Conservation (phyloP, 768 basidiomycete genomes). For the Trametes elegans region DNA sequence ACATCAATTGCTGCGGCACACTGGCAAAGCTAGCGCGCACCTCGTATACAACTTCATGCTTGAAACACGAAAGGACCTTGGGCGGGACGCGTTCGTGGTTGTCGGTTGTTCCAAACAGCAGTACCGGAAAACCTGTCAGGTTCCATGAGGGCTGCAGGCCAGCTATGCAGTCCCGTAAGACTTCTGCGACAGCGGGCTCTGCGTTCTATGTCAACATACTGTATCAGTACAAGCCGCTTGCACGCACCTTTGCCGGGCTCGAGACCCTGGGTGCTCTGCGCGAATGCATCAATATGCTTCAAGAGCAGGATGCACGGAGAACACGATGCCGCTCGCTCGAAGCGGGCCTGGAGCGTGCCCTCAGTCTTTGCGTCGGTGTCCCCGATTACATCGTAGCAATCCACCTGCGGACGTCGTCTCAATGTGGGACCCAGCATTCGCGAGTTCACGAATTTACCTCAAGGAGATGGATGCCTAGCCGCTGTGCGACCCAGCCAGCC, state of each 20-base stretch:
- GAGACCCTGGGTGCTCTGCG: constrained; percentile 59
- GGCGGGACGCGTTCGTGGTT: constrained; percentile 65
- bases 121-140: constrained; percentile 63
- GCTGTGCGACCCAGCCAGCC: constrained; percentile 51
- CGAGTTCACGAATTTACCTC: constrained; percentile 48
- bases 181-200: constrained; percentile 60
- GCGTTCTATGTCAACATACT: constrained; percentile 42
- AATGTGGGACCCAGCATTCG: background rate
- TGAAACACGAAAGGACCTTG: constrained; percentile 69
- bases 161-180: constrained; percentile 62
- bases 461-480: constrained; percentile 72
- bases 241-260: constrained; percentile 63
- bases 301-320: constrained; percentile 85
- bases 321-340: constrained; percentile 75
- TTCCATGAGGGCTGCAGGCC: constrained; percentile 56
- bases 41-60: constrained; percentile 78
- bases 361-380: constrained; percentile 78
- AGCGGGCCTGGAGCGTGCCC: constrained; percentile 62
- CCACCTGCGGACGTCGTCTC: constrained; percentile 68
- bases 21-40: constrained; percentile 36
- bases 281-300: constrained; percentile 77
- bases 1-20: background rate
- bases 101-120: constrained; percentile 72
- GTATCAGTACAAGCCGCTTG: background rate
- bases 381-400: constrained; percentile 80